These are phyloP conservation scores for Tetracladium maxilliforme DNA, from an alignment of 2,329 filamentous ascomycete genomes.

Conservation along the genomic window DNA sequence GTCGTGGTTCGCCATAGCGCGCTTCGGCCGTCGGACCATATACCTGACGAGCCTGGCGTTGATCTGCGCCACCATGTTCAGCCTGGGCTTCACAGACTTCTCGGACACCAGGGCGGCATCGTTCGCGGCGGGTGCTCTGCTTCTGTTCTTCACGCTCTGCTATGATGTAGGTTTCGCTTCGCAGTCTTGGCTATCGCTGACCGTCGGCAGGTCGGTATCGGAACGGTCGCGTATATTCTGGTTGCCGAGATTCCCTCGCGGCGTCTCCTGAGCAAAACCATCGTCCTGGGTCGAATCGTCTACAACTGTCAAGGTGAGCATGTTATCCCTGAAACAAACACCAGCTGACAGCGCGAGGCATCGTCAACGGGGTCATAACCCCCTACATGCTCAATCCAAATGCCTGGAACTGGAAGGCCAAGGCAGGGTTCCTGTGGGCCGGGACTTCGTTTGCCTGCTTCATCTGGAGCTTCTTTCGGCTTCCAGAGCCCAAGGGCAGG, in stretches of 20 bases:
- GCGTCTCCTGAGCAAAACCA: conserved; percentile 20
- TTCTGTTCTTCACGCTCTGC: conserved; percentile 18
- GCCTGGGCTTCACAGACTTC: conserved; percentile 5
- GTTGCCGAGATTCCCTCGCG: conserved; percentile 21
- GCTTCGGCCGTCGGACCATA: conserved; percentile 18
- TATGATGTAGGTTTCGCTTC: no score
- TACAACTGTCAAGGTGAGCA: no score
- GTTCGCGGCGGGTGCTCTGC: conserved; percentile 13
- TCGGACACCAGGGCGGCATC: conserved; percentile 12
- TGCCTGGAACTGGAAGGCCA: conserved; percentile 15
- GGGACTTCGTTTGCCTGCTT: conserved; percentile 19
- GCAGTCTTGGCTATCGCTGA: no score
- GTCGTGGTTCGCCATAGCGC: conserved; percentile 32
- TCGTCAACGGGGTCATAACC: conserved; percentile 13
- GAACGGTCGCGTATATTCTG: conserved; percentile 21
- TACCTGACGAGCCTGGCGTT: conserved; percentile 9
- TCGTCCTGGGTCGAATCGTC: conserved; percentile 17
- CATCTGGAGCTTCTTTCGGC: conserved; percentile 18
- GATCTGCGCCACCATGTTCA: background rate
- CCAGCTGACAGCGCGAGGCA: conserved; percentile 12
- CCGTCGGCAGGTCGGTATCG: conserved; percentile 23
- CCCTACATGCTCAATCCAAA: conserved; percentile 8
- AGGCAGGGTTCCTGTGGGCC: conserved; percentile 22
- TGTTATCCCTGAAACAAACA: no score
- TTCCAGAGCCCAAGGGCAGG: conserved; percentile 22